Evolutionary conservation across 331 rosid species (phyloP), one percentile per base, ranked within the genome.

Genomic region (Ulmus americana): DNA sequence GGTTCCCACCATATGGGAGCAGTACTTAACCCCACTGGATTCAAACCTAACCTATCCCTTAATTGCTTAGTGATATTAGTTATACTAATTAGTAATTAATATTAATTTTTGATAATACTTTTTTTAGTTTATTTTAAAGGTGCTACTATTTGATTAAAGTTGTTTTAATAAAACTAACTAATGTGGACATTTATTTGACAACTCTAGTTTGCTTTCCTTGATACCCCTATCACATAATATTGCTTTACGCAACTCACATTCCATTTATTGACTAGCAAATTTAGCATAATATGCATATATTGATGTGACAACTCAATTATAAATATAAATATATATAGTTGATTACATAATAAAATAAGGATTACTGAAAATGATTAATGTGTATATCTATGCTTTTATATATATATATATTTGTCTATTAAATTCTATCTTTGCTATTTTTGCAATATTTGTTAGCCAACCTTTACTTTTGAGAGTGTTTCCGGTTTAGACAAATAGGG

Each of bases 1-100:
- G 79, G 77, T 74, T 76, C 81, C 76, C 67, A 74, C 75, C 76
- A 59, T 62, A 77, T 76, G 65, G 81, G 65, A 80, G 74, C 71
- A 28, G 35, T 28, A 39, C 53, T 20, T 51, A 39, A 45, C 20
- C 61, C 69, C 59, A 39, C 50, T 6, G 1, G 41, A 41, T 41
- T 18, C 45, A 40, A 51, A 22, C 39, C 47, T 51, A 65, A 52
- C 49, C 48, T 40, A 40, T 65, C 44, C 39, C 15, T 52, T 65
- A 39, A 65, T 65, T 65, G 50, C 16, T 65, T 20, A 63, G 67
- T 63, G 67, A 63, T 47, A 47, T 63, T 45, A 63, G 67, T 46
- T 63, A 16, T 47, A 8, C 50, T 58, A 1, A 39, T n/a, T 3
- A 7, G 8, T 8, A 40, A 62, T 45, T 62, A 53, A 52, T 15